Evolutionary conservation across 2,329 filamentous ascomycete species (phyloP).

Genomic region (Rhynchosporium agropyri): DNA sequence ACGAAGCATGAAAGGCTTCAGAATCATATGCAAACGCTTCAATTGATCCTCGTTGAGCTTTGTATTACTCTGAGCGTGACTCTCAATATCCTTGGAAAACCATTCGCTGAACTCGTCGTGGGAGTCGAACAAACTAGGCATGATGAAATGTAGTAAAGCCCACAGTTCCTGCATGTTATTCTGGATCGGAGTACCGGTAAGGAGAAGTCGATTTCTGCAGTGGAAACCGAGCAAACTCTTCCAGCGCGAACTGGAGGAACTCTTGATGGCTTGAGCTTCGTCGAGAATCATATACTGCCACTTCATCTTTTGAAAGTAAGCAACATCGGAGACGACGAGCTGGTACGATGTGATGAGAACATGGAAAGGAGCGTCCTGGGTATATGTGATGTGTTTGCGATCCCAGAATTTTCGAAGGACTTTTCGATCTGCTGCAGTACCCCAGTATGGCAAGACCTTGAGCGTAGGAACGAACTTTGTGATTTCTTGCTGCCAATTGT

Average conservation of each 20-base stretch:
- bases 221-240: slow-evolving; percentile 93
- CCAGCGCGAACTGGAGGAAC: slow-evolving; percentile 93
- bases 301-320: slow-evolving; percentile 98
- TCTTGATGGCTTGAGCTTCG: slow-evolving; percentile 98
- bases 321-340: slow-evolving; percentile 90
- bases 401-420: slow-evolving; percentile 99
- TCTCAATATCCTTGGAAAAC: slow-evolving; percentile 97
- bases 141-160: slow-evolving; percentile 98
- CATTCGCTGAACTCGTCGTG: slow-evolving; percentile 92
- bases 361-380: slow-evolving; percentile 90
- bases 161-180: slow-evolving; percentile 99
- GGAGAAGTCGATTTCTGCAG: slow-evolving; percentile 88
- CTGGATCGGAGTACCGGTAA: slow-evolving; percentile 97
- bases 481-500: slow-evolving; percentile 99
- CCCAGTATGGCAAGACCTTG: slow-evolving; percentile 98
- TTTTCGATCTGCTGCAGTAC: slow-evolving; percentile 89
- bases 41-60: slow-evolving; percentile 98
- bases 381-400: slow-evolving; percentile 94
- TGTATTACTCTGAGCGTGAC: slow-evolving; percentile 98
- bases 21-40: slow-evolving; percentile 94
- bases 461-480: slow-evolving; percentile 90
- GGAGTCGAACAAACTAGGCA: slow-evolving; percentile 97
- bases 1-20: slow-evolving; percentile 99
- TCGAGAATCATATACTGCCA: slow-evolving; percentile 99
- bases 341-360: slow-evolving; percentile 97